Evolutionary conservation across 768 basidiomycete species (phyloP).

Genomic region (Imleria badia): DNA sequence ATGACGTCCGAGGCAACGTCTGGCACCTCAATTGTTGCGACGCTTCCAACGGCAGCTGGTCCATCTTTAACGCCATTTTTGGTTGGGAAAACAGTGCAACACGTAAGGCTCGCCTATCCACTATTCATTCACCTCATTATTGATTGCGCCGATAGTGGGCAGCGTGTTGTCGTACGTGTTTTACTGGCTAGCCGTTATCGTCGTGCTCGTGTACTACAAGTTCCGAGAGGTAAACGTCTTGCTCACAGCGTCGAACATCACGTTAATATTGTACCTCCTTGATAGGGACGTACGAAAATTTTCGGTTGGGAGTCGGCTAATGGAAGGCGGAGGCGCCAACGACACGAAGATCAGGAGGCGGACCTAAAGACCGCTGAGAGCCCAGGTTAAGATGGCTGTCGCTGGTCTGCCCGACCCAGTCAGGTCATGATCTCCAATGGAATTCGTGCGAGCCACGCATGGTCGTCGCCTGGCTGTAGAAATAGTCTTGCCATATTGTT

Average conservation of each 20-base stretch:
- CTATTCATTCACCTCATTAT: background rate
- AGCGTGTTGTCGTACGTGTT: conserved; percentile 84
- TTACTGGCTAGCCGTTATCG: conserved; percentile 88
- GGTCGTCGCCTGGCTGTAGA: too few relatives aligned
- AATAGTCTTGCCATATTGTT: too few relatives aligned
- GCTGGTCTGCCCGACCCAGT: too few relatives aligned
- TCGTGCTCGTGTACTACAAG: conserved; percentile 64
- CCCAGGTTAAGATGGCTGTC: background rate
- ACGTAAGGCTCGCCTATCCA: conserved; percentile 33
- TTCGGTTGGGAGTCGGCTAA: conserved; percentile 57
- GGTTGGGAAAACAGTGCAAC: conserved; percentile 89
- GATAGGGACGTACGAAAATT: conserved; percentile 64
- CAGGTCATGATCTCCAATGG: background rate
- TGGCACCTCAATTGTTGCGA: conserved; percentile 88
- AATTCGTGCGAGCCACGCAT: background rate
- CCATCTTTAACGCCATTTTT: conserved; percentile 80
- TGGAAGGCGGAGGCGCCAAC: conserved; percentile 35
- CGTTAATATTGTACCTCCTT: background rate
- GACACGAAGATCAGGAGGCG: conserved; percentile 19
- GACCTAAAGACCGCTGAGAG: background rate
- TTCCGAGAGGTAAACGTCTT: conserved; percentile 56
- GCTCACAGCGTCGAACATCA: background rate
- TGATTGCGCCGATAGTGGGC: conserved; percentile 47
- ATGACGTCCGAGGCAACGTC: conserved; percentile 75
- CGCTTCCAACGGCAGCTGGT: conserved; percentile 66